Evolutionary conservation across 2,329 filamentous ascomycete species (phyloP), one percentile per base, ranked within the genome.

Genomic region (Nigrospora sphaerica): DNA sequence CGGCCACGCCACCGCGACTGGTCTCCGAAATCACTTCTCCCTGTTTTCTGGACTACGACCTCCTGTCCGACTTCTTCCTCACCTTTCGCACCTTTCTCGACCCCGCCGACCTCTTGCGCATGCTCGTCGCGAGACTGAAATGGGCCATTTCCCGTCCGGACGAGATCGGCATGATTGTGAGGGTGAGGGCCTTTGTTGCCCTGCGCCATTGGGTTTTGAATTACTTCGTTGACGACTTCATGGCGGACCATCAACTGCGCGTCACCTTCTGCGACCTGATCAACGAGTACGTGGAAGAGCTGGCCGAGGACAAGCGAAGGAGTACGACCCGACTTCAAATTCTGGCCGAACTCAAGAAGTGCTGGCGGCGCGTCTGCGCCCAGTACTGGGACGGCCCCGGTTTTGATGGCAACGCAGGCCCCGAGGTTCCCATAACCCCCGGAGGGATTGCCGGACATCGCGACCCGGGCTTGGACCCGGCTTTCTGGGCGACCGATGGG

Each of bases 171-270:
- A 87, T 90, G 61, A 88, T 98, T 44, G 93, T 96, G n/a, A 82
- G 92, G 42, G 95, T 98, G 14, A 81, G 93, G 37, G 95, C 91
- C 0, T 98, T 97, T 69, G 93, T 96, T 23, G 93, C 93, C 9
- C 75, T 97, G 39, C 83, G 93, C 47, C 93, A 98, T 65, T 98
- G 93, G 93, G 91, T 97, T 47, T 69, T 98, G 51, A 98, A 98
- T 64, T 98, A 98, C 65, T 98, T 97, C 55, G 77, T 88, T 46
- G 93, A 98, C 61, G 93, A 98, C 62, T 98, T 95, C 62, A 80
- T 95, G 36, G 67, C 85, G 19, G 82, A 91, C 60, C 83, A 85
- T 59, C 72, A 78, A 39, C 72, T 97, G 32, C 83, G 92, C 10
- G 71, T 78, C 6, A 79, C 80, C 14, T 96, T 96, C 61, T 96